A percentile compares a stretch with the other conserved stretches of the same genome.
Evolutionary conservation across 148 eudicot genomes (phyloP).

Genomic region (Nepenthes mirabilis): DNA sequence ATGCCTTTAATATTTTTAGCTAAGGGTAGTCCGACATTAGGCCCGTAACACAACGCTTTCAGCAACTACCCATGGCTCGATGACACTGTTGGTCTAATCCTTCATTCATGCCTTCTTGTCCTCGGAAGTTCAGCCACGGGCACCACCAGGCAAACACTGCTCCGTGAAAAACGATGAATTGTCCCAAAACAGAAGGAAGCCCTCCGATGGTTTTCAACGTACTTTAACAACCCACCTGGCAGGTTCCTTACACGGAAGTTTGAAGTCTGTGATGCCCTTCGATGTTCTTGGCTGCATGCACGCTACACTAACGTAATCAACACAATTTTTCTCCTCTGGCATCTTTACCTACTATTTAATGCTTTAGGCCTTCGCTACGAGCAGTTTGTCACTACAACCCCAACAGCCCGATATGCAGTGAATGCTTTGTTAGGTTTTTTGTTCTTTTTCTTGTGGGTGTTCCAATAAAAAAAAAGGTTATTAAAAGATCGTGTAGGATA

Average conservation of each 20-base stretch:
- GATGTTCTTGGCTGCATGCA: no score
- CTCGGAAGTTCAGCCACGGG: slow-evolving; percentile 67
- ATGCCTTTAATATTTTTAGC: no score
- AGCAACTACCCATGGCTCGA: slow-evolving; percentile 51
- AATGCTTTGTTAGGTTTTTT: no score
- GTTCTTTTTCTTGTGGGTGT: no score
- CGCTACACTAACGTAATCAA: slow-evolving; percentile 21
- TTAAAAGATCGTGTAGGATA: no score
- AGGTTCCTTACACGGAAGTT: no score
- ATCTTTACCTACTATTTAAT: slow-evolving; percentile 42
- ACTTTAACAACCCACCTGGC: slow-evolving; percentile 24
- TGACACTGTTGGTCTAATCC: slow-evolving; percentile 45
- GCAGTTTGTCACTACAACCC: slow-evolving; percentile 47
- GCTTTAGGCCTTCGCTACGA: slow-evolving; percentile 39
- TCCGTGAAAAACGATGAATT: slow-evolving; percentile 46
- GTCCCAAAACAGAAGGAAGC: slow-evolving; percentile 37
- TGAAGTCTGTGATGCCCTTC: no score
- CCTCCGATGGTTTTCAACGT: slow-evolving; percentile 29
- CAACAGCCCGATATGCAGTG: slow-evolving; percentile 31
- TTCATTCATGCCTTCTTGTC: slow-evolving; percentile 45
- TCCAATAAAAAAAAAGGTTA: no score
- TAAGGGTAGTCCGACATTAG: no score
- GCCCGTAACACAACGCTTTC: slow-evolving; percentile 59
- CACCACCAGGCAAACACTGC: slow-evolving; percentile 64
- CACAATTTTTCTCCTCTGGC: slow-evolving; percentile 47